Base-by-base conservation (phyloP, 1,139 yeast species). In the Suhomyces choctaworum region DNA sequence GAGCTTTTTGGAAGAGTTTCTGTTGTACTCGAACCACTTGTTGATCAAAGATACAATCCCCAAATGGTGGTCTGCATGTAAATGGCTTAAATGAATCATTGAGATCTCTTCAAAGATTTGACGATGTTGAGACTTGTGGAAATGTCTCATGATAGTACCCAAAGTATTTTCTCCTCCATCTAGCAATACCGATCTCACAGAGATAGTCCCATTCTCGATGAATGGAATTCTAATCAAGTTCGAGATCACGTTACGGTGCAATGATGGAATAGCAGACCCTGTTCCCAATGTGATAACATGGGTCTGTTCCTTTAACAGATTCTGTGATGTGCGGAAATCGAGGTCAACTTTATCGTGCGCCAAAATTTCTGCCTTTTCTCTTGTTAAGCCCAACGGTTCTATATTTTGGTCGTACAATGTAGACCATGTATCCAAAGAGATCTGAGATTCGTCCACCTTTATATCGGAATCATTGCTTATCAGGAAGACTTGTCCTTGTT, bases 11-110 rank as follows among this genome's bases (percentile, higher is more conserved):
- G 46, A 33, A n/a, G 60, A 52, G n/a, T 56, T 46, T n/a, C 37
- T 41, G 16, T 54, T 52, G 27, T 52, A 45, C 36, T 66, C 59
- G 40, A 76, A 69, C 96, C 97, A 88, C 46, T 78, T 78, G 26
- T 71, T 70, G 21, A 92, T 69, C 8, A 92, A 60, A 3, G 90
- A 74, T 6, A 84, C 62, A 4, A 86, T 70, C 1, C 99, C 99
- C 30, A 92, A 63, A 57, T 92, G 97, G 56, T 94, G 99, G 55
- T 94, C 99, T 0, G 98, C 98, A 62, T 94, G 99, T 47, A 92
- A 66, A 64, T 94, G 99, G 48, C 96, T 85, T 37, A 94, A 66
- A 51, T 78, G 86, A 15, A 92, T 66, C 42, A 87, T 45, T 16
- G 73, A 64, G 40, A 90, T 60, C 49, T 89, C 94, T 27, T 62